phyloP scores from a whole-genome alignment of 2,329 filamentous ascomycete species.

The Fusarium pseudonygamai region DNA sequence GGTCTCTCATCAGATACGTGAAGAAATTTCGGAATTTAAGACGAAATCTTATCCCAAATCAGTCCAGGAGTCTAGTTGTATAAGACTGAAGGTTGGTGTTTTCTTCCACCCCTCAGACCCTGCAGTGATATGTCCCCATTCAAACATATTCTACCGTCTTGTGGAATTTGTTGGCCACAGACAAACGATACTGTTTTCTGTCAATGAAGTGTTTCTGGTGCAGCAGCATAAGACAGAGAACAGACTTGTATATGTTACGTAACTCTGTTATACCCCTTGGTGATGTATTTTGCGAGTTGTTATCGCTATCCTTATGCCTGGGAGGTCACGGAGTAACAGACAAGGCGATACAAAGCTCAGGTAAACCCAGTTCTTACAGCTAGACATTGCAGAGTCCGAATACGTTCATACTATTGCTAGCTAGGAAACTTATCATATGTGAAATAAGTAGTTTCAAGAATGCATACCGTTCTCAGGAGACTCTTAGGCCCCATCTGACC shows the following conservation, averaged over 20 bases:
- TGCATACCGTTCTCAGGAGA: background rate
- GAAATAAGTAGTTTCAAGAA: background rate
- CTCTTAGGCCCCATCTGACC: background rate
- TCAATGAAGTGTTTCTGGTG: too few relatives aligned
- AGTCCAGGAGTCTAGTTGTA: background rate
- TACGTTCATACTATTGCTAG: background rate
- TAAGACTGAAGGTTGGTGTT: background rate
- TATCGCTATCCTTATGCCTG: background rate
- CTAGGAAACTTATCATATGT: background rate
- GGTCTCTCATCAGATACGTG: background rate
- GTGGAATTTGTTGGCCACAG: background rate
- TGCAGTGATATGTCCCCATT: background rate
- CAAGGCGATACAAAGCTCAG: background rate
- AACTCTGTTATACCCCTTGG: background rate
- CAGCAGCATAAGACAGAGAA: background rate
- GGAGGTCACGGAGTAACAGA: background rate
- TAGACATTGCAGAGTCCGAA: background rate
- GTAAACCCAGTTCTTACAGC: background rate
- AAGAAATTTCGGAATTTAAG: background rate
- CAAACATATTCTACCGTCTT: background rate
- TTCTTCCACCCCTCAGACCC: background rate
- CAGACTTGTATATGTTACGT: background rate
- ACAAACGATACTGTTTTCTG: background rate
- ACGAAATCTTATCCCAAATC: background rate
- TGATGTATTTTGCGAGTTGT: too few relatives aligned